These are phyloP conservation scores for Aspergillus ellipticus DNA, from an alignment of 495 filamentous ascomycete genomes.

Conservation along the genomic window DNA sequence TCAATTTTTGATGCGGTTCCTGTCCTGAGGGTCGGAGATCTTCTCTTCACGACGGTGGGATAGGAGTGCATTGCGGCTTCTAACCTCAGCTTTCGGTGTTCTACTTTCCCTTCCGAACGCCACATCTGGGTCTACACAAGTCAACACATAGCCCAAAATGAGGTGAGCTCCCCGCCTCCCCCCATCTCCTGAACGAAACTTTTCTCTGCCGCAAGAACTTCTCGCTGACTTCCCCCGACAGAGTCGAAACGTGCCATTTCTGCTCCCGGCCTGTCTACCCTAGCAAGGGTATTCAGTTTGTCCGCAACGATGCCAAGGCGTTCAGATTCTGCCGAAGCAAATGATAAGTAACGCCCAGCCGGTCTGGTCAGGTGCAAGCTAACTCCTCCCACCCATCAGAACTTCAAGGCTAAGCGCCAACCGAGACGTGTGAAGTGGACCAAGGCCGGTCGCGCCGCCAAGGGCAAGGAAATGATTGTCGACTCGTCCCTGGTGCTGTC, in stretches of 20 bases:
- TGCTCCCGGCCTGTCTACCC: conserved; percentile 81
- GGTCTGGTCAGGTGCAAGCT: background rate
- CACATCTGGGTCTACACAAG: background rate
- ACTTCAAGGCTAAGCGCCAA: conserved; percentile 98
- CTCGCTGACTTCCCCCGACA: conserved; percentile 16
- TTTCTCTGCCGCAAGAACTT: background rate
- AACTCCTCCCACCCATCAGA: conserved; percentile 58
- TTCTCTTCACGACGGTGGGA: conserved; percentile 3
- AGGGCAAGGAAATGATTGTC: conserved; percentile 89
- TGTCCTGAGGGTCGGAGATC: conserved; percentile 17
- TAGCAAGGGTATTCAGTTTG: conserved; percentile 83
- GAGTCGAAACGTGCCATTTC: conserved; percentile 88
- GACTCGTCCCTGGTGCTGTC: conserved; percentile 89
- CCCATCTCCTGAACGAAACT: background rate
- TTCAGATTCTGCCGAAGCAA: conserved; percentile 73
- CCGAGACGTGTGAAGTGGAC: conserved; percentile 86
- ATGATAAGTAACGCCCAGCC: conserved; percentile 40
- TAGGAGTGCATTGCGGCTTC: background rate
- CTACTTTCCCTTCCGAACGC: background rate
- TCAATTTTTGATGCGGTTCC: conserved; percentile 24
- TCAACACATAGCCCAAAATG: conserved; percentile 23
- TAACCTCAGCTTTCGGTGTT: background rate
- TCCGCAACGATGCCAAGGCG: conserved; percentile 41
- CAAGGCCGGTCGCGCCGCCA: conserved; percentile 66
- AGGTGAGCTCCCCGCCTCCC: conserved; percentile 21